A percentile compares a stretch with the other conserved stretches of the same genome.
Evolutionary conservation across 306 rosid genomes (phyloP).

Genomic region (Hippophae gyantsensis): DNA sequence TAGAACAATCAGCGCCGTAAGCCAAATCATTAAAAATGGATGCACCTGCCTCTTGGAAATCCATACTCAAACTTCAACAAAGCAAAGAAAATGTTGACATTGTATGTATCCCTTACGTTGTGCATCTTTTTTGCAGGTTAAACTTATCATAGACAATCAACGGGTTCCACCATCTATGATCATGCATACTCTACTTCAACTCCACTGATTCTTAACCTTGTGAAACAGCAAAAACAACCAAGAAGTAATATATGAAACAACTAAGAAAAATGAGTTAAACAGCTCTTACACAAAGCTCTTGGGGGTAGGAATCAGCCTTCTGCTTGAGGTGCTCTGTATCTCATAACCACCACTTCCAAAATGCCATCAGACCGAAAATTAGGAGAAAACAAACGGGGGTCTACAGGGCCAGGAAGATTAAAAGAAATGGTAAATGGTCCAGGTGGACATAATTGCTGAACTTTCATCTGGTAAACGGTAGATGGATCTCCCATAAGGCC

Average conservation of each 20-base stretch:
- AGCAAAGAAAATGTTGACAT: background rate
- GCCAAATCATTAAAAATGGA: too few species aligned
- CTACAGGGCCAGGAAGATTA: constrained; percentile 47
- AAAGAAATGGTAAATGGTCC: constrained; percentile 44
- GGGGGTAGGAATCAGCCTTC: constrained; percentile 13
- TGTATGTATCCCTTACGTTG: background rate
- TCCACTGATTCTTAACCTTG: background rate
- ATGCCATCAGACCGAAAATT: constrained; percentile 41
- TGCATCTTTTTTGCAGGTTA: background rate
- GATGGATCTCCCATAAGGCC: constrained; percentile 26
- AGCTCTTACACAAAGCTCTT: background rate
- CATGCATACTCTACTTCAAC: background rate
- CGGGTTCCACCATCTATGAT: background rate
- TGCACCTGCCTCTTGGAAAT: too few species aligned
- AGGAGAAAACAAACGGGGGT: constrained; percentile 44
- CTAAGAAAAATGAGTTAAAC: background rate
- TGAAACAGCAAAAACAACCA: background rate
- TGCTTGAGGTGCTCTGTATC: constrained; percentile 11
- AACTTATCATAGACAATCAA: background rate
- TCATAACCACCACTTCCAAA: constrained; percentile 42
- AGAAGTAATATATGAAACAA: background rate
- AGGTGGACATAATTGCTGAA: constrained; percentile 42
- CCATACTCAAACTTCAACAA: background rate
- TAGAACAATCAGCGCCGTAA: too few species aligned
- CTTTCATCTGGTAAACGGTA: constrained; percentile 29